Conservation (phyloP, 257 asterid species). For the Ocimum tenuiflorum region DNA sequence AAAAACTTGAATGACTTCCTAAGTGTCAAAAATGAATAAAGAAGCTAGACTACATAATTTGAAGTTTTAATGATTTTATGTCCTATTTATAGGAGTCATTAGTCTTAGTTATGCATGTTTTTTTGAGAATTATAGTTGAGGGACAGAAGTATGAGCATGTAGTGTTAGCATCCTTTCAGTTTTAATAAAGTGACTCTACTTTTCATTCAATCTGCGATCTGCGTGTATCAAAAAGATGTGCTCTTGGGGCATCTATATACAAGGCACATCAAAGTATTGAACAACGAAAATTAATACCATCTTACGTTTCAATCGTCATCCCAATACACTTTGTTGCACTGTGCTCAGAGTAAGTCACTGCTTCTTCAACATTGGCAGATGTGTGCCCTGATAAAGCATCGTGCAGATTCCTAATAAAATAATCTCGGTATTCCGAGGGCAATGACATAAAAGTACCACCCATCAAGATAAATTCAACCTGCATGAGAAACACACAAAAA, state of each 20-base stretch:
- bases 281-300: slow-evolving; percentile 1
- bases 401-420: slow-evolving; percentile 82
- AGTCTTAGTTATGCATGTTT: too few species aligned
- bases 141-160: too few species aligned
- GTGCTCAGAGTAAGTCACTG: slow-evolving; percentile 94
- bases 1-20: slow-evolving; percentile 4
- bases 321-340: slow-evolving; percentile 92
- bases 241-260: not conserved
- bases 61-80: too few species aligned
- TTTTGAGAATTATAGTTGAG: too few species aligned
- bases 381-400: slow-evolving; percentile 98
- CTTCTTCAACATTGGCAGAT: slow-evolving; percentile 93
- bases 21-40: slow-evolving; percentile 5
- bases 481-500: slow-evolving; percentile 23
- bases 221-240: not conserved
- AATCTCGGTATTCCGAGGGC: slow-evolving; percentile 94
- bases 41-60: not conserved
- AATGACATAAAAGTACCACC: slow-evolving; percentile 99
- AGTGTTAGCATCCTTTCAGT: too few species aligned
- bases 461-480: slow-evolving; percentile 98
- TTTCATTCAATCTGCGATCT: too few species aligned
- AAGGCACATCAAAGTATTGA: not conserved
- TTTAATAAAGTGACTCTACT: too few species aligned
- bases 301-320: slow-evolving; percentile 98
- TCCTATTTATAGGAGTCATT: too few species aligned